Base-by-base conservation (phyloP, 2,329 filamentous ascomycete species). In the Sphaerulina populicola region DNA sequence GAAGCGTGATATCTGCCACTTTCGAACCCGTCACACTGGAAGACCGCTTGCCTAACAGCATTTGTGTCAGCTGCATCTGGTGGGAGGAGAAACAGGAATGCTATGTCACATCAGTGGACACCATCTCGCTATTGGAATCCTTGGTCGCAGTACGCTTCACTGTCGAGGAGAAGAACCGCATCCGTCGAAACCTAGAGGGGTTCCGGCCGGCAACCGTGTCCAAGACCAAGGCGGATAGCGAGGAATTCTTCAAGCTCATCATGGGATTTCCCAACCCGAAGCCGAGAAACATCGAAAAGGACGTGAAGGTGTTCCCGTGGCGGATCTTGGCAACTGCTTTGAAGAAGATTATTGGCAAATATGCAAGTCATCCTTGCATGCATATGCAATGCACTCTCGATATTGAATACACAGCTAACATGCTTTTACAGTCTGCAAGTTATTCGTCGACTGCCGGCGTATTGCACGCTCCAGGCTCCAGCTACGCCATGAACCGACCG, bases 301-400 rank as follows among this genome's bases (percentile, higher is more conserved):
- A 97, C 64, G 90, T 98, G 66, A 98, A 98, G 72, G 93, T 97
- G 10, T 98, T 97, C 65, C 85, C 89, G 4, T 98, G 93, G 93
- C 93, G 89, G 69, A 88, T 93, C 54, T 77, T 98, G 40, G 80
- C 81, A 44, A 79, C 82, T 54, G 91, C 93, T 0, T 77, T 98
- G 59, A 94, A 94, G 78, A 98, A 98, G 76, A 97, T 98, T 64
- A 94, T 98, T 67, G 84, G 88, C 64, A 98, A 98, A 85, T 98
- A 97, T 70, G 80, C 82, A 72, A 71, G 80, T 78, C 57, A 57
- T 56, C 53, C 54, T 51, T 45, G 53, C 60, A 59, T 62, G 57
- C 58, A 63, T 58, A 57, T 57, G 56, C 50, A 54, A 45, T 55
- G 57, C 54, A 54, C 50, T 50, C 47, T 54, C 44, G 47, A 47